Evolutionary conservation across 2,329 filamentous ascomycete genomes (phyloP).

Genomic region (Leptoxyphium fumago): DNA sequence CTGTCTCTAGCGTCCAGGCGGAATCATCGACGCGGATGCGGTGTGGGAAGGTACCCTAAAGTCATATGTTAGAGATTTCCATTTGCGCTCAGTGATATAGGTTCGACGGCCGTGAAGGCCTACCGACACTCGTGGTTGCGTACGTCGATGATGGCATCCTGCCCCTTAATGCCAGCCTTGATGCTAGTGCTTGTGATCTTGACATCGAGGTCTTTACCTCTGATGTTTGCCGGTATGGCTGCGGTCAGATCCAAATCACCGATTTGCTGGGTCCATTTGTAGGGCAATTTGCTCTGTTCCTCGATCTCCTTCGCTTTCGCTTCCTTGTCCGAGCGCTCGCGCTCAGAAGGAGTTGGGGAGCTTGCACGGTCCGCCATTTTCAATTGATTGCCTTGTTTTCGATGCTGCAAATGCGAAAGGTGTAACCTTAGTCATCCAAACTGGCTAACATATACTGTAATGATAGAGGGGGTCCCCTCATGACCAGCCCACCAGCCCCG

Average conservation of each 20-base stretch:
- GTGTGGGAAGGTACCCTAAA: constrained; percentile 71
- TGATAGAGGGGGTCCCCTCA: too few relatives aligned
- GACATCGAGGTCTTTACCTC: constrained; percentile 70
- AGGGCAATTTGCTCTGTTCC: constrained; percentile 83
- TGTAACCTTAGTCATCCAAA: not conserved
- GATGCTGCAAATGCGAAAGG: not conserved
- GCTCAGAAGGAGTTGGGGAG: constrained; percentile 39
- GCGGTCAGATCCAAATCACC: constrained; percentile 70
- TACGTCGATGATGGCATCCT: constrained; percentile 71
- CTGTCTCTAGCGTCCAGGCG: constrained; percentile 78
- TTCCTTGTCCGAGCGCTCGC: constrained; percentile 40
- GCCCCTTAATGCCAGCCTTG: constrained; percentile 72
- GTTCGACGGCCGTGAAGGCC: not conserved
- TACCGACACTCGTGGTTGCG: not conserved
- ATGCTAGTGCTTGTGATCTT: constrained; percentile 67
- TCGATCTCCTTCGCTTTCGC: constrained; percentile 58
- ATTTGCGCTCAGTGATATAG: not conserved
- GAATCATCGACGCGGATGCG: constrained; percentile 70
- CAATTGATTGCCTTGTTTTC: not conserved
- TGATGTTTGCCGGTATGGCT: constrained; percentile 65
- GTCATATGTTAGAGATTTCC: not conserved
- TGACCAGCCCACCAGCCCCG: too few relatives aligned
- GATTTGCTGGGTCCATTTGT: constrained; percentile 96
- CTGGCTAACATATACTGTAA: too few relatives aligned
- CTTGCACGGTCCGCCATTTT: constrained; percentile 11